Evolutionary conservation across 768 basidiomycete genomes (phyloP), one percentile per base, ranked within the genome.

Genomic region (Heimioporus sp.): DNA sequence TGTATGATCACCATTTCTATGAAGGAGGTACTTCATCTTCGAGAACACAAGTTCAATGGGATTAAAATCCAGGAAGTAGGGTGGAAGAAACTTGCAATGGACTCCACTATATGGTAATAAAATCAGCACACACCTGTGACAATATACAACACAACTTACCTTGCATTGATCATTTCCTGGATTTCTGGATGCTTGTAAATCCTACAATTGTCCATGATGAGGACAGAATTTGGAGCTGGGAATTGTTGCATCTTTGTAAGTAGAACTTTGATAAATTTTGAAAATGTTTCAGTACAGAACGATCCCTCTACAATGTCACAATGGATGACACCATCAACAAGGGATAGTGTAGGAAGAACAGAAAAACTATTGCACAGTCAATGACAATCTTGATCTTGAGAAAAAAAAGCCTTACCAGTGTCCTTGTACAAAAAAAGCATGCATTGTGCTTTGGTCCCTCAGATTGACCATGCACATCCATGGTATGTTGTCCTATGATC

Each of bases 111-210:
- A 19, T 19, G 10, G 19, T 13, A 36, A 8, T 36, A 44, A 19
- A n/a, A n/a, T n/a, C n/a, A n/a, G 6, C 24, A 41, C 21, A 24
- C 10, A 21, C 40, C 12, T 20, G 3, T 31, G 30, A 43, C 9
- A 8, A 45, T 20, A 45, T 13, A 41, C 17, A 42, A 20, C 15
- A 19, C 19, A 34, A n/a, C 10, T 24, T 13, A 39, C 44, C 31
- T 24, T 12, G 20, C 28, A 20, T 40, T 17, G 2, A 51, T 51
- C 44, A 46, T 45, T 5, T 34, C 44, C 10, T 34, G 38, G 5
- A 51, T 51, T 9, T 45, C n/a, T 21, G 30, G 38, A 40, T 51
- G 44, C 31, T 51, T 51, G 31, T 51, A 44, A 24, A 51, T 51
- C 10, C n/a, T 15, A n/a, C 50, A 51, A 28, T 51, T 51, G 20